These are phyloP conservation scores for Elasticomyces elasticus DNA, from an alignment of 495 filamentous ascomycete species.

Conservation along the genomic window DNA sequence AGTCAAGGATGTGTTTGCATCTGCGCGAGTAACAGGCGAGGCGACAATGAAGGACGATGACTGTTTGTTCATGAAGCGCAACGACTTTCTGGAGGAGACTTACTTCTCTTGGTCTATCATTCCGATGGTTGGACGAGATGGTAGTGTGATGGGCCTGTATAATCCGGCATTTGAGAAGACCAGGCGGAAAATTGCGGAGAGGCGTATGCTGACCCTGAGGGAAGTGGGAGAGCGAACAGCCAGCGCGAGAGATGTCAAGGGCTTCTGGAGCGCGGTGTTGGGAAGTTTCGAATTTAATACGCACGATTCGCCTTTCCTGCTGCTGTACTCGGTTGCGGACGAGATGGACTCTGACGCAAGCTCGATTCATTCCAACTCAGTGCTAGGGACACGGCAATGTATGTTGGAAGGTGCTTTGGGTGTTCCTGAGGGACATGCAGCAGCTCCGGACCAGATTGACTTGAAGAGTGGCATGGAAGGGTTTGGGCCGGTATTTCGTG, in stretches of 20 bases:
- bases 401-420: slow-evolving; percentile 53
- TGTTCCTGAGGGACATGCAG: slow-evolving; percentile 46
- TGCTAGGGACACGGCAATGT: slow-evolving; percentile 43
- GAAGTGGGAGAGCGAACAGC: slow-evolving; percentile 62
- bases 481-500: slow-evolving; percentile 55
- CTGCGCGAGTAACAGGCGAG: slow-evolving; percentile 48
- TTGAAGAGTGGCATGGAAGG: slow-evolving; percentile 51
- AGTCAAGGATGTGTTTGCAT: slow-evolving; percentile 48
- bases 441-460: slow-evolving; percentile 46
- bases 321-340: slow-evolving; percentile 53
- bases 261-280: slow-evolving; percentile 50
- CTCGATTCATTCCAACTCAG: slow-evolving; percentile 51
- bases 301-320: slow-evolving; percentile 52
- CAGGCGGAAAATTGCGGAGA: slow-evolving; percentile 51
- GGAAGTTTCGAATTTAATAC: slow-evolving; percentile 51
- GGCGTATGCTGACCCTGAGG: slow-evolving; percentile 55
- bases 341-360: slow-evolving; percentile 50
- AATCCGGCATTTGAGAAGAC: slow-evolving; percentile 64
- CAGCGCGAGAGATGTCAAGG: slow-evolving; percentile 53
- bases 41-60: slow-evolving; percentile 70
- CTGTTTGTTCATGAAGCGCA: slow-evolving; percentile 50
- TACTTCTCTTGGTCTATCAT: slow-evolving; percentile 63
- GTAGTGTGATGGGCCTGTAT: slow-evolving; percentile 54
- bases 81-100: slow-evolving; percentile 55
- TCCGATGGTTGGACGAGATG: slow-evolving; percentile 52